Percentiles rank a stretch among this genome's conserved stretches.
phyloP scores from a whole-genome alignment of 176 grass and related monocot genomes.

The Ampelocalamus luodianensis region DNA sequence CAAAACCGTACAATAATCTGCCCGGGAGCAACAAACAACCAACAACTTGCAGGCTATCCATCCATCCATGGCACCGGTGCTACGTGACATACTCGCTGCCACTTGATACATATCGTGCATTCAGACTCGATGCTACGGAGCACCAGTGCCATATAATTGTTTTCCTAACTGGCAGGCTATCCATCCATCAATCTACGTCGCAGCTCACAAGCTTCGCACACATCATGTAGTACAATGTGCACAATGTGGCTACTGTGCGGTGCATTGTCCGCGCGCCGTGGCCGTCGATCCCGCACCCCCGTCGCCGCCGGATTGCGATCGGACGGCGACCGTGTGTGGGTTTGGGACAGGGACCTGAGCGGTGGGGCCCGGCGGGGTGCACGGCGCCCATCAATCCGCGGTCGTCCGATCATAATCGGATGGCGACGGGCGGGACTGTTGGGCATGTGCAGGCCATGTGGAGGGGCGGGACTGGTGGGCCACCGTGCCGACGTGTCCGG shows the following conservation, averaged over 20 bases:
- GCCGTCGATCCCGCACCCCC: not conserved
- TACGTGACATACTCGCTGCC: too few species aligned
- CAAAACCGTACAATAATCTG: not conserved
- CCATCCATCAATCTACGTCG: not conserved
- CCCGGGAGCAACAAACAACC: not conserved
- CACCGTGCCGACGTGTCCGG: constrained; percentile 17
- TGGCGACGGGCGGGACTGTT: not conserved
- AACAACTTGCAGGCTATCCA: not conserved
- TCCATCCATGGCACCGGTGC: too few species aligned
- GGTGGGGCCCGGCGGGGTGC: not conserved
- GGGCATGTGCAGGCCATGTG: constrained; percentile 43
- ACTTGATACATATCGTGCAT: too few species aligned
- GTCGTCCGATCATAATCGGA: constrained; percentile 49
- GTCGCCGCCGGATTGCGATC: not conserved
- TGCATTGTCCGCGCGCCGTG: not conserved
- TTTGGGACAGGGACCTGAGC: not conserved
- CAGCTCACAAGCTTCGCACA: not conserved
- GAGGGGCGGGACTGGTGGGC: not conserved
- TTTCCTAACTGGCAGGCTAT: too few species aligned
- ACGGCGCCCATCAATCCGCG: not conserved
- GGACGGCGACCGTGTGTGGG: not conserved
- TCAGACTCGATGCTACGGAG: accelerated
- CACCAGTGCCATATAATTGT: too few species aligned
- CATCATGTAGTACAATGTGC: not conserved
- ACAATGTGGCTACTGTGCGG: not conserved